phyloP scores from a whole-genome alignment of 257 asterid genomes.

The Capsicum baccatum region DNA sequence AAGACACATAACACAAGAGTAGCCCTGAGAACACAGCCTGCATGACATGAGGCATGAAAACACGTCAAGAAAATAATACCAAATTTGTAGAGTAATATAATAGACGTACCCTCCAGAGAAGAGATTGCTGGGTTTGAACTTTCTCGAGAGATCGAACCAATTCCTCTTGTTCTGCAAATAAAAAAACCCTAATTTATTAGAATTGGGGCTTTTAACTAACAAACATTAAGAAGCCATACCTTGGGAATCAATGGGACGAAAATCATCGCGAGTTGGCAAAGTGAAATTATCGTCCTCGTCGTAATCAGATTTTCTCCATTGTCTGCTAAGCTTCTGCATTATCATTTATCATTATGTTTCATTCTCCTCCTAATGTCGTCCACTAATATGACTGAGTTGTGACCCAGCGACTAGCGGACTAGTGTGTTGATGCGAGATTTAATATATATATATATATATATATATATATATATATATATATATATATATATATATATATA shows the following conservation, averaged over 20 bases:
- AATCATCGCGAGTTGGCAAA: conserved; percentile 81
- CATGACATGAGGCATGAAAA: not conserved
- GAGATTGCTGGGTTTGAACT: conserved; percentile 70
- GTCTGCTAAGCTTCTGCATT: conserved; percentile 67
- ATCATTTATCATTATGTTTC: not conserved
- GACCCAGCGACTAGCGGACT: no score
- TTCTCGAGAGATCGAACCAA: conserved; percentile 79
- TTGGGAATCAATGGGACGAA: conserved; percentile 70
- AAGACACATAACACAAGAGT: conserved; percentile 57
- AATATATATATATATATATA: no score
- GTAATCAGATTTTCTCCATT: conserved; percentile 53
- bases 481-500: no score
- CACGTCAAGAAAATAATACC: not conserved
- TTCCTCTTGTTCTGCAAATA: conserved; percentile 81
- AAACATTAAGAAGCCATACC: conserved; percentile 41
- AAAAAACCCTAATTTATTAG: conserved; percentile 29
- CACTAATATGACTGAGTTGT: no score
- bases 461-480: no score
- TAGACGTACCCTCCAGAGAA: conserved; percentile 71
- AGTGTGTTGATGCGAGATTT: no score
- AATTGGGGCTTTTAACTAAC: not conserved
- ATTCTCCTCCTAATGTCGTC: not conserved
- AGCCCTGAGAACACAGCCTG: conserved; percentile 66
- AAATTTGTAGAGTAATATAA: not conserved
- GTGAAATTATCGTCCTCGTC: conserved; percentile 55